phyloP scores from a whole-genome alignment of 1,284 basidiomycete species.

The Termitomyces sp. region DNA sequence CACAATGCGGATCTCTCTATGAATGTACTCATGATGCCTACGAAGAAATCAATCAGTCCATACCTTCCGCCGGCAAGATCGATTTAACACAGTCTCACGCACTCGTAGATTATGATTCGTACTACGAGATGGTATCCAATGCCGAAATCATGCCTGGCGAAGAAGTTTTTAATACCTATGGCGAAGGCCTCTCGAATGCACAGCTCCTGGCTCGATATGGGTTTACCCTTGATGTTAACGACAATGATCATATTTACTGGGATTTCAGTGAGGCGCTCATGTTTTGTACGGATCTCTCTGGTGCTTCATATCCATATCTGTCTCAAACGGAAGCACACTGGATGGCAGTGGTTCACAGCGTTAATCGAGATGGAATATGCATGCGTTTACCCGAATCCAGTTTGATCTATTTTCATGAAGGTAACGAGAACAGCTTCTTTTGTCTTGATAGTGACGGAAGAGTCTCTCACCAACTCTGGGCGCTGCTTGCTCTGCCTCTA shows the following conservation, averaged over 20 bases:
- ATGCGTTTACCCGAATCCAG: conserved; percentile 21
- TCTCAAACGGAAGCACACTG: conserved; percentile 3
- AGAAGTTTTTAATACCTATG: conserved; percentile 88
- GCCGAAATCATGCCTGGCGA: conserved; percentile 41
- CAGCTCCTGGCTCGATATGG: conserved; percentile 72
- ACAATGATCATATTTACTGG: conserved; percentile 52
- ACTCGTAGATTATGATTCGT: conserved; percentile 31
- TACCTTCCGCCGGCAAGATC: neutral
- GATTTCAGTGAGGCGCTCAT: conserved; percentile 32
- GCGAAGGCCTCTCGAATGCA: conserved; percentile 64
- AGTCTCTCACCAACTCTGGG: conserved; percentile 37
- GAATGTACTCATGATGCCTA: conserved; percentile 69
- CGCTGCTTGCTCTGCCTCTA: conserved; percentile 23
- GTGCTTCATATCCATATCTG: neutral
- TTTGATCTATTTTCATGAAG: conserved; percentile 21
- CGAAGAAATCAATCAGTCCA: conserved; percentile 6
- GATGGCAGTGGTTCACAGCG: conserved; percentile 3
- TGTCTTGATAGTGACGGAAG: conserved; percentile 38
- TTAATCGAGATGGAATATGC: neutral
- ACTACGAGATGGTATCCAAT: conserved; percentile 66
- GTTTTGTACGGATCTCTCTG: neutral
- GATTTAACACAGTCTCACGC: conserved; percentile 6
- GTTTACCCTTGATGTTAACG: conserved; percentile 62
- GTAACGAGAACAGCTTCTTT: conserved; percentile 15
- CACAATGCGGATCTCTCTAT: conserved; percentile 68